Conservation (phyloP, 75 land plant genomes). For the Cupressus sempervirens region DNA sequence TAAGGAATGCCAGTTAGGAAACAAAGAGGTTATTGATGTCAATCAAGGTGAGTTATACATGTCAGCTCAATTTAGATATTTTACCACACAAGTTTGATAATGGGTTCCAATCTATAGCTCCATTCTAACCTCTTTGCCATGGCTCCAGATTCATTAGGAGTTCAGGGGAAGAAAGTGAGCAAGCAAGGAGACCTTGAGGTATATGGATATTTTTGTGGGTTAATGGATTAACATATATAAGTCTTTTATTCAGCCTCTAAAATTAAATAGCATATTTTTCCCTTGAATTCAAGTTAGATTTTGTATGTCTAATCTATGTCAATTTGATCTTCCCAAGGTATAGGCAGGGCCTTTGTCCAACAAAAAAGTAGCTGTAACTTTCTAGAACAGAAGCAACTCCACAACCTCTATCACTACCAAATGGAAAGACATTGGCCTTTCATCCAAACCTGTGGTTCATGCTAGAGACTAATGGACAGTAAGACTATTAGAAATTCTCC, state of each 20-base stretch:
- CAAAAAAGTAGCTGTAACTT: constrained; percentile 34
- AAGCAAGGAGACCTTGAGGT: constrained; percentile 46
- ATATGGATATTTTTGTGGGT: neutral
- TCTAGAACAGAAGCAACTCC: constrained; percentile 59
- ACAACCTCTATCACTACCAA: constrained; percentile 42
- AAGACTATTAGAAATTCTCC: constrained; percentile 5
- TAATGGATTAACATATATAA: neutral
- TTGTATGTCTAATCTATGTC: neutral
- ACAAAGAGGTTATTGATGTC: constrained; percentile 75
- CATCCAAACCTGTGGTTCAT: constrained; percentile 21
- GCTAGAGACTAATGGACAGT: constrained; percentile 78
- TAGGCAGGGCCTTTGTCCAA: constrained; percentile 75
- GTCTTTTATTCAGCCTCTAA: no score
- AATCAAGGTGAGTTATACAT: constrained; percentile 64
- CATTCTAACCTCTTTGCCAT: neutral
- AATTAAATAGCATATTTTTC: neutral
- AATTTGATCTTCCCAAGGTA: constrained; percentile 34
- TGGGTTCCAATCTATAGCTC: no score
- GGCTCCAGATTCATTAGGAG: constrained; percentile 51
- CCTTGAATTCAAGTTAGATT: neutral
- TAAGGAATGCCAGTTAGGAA: constrained; percentile 54
- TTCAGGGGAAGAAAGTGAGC: constrained; percentile 75
- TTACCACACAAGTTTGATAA: neutral
- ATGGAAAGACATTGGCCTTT: constrained; percentile 63
- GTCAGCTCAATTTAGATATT: neutral